Base-by-base conservation (phyloP, 345 rosid species). In the Balakata baccata region DNA sequence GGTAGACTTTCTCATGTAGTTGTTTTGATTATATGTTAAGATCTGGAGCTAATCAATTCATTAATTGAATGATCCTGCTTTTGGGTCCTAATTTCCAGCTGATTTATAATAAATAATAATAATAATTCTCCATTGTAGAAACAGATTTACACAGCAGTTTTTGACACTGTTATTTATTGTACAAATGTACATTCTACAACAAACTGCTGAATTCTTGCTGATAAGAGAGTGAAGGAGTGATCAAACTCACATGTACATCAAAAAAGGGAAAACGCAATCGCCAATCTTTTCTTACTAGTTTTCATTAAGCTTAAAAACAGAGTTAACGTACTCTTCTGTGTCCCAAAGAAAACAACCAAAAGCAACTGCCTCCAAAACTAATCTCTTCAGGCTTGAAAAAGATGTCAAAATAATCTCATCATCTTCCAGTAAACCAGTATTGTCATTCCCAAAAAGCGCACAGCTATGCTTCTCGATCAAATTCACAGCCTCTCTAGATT, bases 331-430 rank as follows among this genome's bases (percentile, higher is more conserved):
- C 66, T 86, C 88, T 84, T 95, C 97, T 4, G 90, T 79, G 37
- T 92, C 99, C 99, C 98, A 92, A n/a, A 95, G 90, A 73, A 95
- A 95, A 57, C 87, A 85, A 57, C 99, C 99, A 67, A 95, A 95
- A 43, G 98, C 97, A 41, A 91, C 88, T 41, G 98, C 99, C 76
- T 95, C 99, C 29, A 91, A 74, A 69, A 91, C 89, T 85, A 95
- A 80, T 45, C 99, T 87, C 87, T 87, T 95, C 80, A 95, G 49
- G 82, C 97, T 95, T n/a, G 90, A 89, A 79, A 87, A 92, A 0
- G 99, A 90, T 47, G 99, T 88, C 70, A 79, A 62, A 3, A 95
- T 86, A 49, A 85, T 72, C 77, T 86, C 89, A 70, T 85, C 92
- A 0, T 68, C 74, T 37, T 66, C 72, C 6, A 75, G 64, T 37